These are phyloP conservation scores for Castanea sativa DNA, from an alignment of 306 rosid genomes.

Conservation along the genomic window DNA sequence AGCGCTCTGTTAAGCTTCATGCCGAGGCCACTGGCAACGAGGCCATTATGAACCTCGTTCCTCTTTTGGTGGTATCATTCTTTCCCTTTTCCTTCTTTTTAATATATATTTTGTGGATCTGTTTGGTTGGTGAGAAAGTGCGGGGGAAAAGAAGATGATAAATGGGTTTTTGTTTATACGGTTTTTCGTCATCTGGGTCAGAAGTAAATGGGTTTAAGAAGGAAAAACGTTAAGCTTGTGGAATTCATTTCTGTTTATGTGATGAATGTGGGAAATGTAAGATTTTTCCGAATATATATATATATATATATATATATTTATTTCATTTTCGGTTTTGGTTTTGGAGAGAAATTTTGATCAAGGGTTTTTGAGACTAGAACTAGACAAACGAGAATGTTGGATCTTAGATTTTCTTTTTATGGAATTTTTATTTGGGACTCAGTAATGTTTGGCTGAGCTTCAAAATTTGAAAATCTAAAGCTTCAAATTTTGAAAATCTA, in stretches of 20 bases:
- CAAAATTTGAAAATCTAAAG: background rate
- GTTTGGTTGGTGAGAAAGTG: background rate
- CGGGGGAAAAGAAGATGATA: background rate
- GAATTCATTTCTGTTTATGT: too few relatives aligned
- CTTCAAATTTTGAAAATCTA: background rate
- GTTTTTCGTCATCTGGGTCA: background rate
- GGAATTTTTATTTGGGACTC: too few relatives aligned
- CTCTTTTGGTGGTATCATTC: slow-evolving; percentile 40
- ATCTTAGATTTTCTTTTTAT: too few relatives aligned
- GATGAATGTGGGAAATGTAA: background rate
- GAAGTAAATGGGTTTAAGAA: background rate
- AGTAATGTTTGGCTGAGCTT: background rate
- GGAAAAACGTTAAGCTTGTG: background rate
- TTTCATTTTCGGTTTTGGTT: too few relatives aligned
- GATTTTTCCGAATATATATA: background rate
- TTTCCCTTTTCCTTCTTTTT: background rate
- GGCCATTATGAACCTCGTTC: slow-evolving; percentile 41
- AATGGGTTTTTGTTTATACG: background rate
- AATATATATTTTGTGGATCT: background rate
- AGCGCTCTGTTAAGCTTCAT: slow-evolving; percentile 39
- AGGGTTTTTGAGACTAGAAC: too few relatives aligned
- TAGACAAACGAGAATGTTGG: too few relatives aligned
- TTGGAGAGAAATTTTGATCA: too few relatives aligned
- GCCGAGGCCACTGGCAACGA: slow-evolving; percentile 45
- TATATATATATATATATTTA: background rate